phyloP scores from a whole-genome alignment of 139 green algal genomes.

The Closterium sp. region DNA sequence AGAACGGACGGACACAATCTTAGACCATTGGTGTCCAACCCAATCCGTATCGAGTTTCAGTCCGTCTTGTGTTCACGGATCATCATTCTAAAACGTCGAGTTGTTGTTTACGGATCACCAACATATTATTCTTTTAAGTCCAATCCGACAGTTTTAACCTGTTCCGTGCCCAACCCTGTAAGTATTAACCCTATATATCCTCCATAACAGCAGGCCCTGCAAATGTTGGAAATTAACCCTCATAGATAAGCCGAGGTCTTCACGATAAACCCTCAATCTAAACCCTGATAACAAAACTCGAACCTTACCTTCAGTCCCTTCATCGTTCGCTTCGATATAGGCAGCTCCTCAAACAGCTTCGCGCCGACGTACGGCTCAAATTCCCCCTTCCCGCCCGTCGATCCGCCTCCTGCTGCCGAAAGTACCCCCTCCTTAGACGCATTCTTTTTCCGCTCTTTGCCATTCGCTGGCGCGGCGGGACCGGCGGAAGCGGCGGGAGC shows the following conservation, averaged over 20 bases:
- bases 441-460: conserved; percentile 21
- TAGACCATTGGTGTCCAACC: not conserved
- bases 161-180: no score
- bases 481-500: no score
- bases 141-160: not conserved
- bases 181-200: no score
- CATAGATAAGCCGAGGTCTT: not conserved
- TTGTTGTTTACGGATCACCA: not conserved
- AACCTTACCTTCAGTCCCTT: conserved; percentile 9
- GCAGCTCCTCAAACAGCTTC: conserved; percentile 44
- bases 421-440: not conserved
- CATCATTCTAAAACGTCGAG: no score
- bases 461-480: not conserved
- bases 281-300: not conserved
- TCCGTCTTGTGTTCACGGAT: no score
- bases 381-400: no score
- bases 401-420: not conserved
- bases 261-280: conserved; percentile 1
- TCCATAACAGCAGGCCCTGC: no score
- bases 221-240: no score
- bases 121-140: no score
- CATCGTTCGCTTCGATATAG: conserved; percentile 44
- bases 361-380: conserved; percentile 38
- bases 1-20: not conserved
- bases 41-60: no score